Conservation (phyloP, 805 yeast species). For the Nakazawaea siamensis region DNA sequence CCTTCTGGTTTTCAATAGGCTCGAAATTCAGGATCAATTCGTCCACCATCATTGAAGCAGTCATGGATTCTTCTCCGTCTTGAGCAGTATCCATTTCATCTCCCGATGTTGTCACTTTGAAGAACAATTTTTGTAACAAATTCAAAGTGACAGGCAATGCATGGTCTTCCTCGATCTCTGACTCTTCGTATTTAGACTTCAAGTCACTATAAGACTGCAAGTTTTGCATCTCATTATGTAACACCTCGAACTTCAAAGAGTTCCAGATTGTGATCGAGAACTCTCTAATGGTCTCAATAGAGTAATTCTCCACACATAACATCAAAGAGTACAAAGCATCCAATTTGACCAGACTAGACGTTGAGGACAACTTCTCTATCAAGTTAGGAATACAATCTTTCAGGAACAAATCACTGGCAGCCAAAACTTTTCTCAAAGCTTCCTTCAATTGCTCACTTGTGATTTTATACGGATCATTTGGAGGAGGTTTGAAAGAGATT, state of each 20-base stretch:
- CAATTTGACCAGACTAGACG: slow-evolving; percentile 61
- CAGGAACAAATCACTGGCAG: slow-evolving; percentile 56
- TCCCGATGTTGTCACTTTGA: slow-evolving; percentile 23
- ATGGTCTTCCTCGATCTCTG: slow-evolving; percentile 24
- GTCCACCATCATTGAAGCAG: slow-evolving; percentile 21
- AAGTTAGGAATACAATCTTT: slow-evolving; percentile 70
- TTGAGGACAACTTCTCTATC: slow-evolving; percentile 70
- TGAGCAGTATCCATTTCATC: slow-evolving; percentile 18
- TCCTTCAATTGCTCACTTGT: slow-evolving; percentile 64
- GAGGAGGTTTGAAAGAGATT: slow-evolving; percentile 87
- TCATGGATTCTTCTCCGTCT: slow-evolving; percentile 14
- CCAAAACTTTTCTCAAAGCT: slow-evolving; percentile 52
- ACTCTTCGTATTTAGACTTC: slow-evolving; percentile 20
- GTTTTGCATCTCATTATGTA: slow-evolving; percentile 55
- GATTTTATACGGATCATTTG: slow-evolving; percentile 79
- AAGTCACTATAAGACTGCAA: slow-evolving; percentile 20
- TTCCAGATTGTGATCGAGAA: slow-evolving; percentile 80
- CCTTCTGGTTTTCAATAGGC: slow-evolving; percentile 40
- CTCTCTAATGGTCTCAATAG: slow-evolving; percentile 36
- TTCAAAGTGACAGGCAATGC: slow-evolving; percentile 32
- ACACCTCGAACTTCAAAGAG: slow-evolving; percentile 79
- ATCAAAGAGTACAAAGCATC: slow-evolving; percentile 65
- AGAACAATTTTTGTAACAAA: slow-evolving; percentile 36
- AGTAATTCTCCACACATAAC: slow-evolving; percentile 46
- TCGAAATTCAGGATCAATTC: slow-evolving; percentile 49